Percentiles rank a stretch among this genome's conserved stretches.
These are phyloP conservation scores for Actinomucor elegans DNA, from an alignment of 371 early-diverging fungal genomes.

Conservation along the genomic window DNA sequence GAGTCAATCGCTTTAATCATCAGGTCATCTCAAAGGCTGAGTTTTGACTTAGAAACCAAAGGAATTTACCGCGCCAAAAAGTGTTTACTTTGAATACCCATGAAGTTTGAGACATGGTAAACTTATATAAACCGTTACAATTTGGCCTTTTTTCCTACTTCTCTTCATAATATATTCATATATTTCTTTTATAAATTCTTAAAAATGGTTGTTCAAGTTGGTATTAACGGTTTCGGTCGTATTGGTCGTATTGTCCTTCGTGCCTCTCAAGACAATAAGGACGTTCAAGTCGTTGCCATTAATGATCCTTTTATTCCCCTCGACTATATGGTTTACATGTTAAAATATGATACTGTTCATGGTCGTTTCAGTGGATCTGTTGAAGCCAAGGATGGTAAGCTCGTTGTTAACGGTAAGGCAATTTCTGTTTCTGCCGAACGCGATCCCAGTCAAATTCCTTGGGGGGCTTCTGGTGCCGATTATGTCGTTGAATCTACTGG, in stretches of 20 bases:
- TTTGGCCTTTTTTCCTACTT: too few species aligned
- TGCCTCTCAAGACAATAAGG: conserved; percentile 71
- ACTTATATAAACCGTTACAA: conserved; percentile 1
- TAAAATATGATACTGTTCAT: conserved; percentile 98
- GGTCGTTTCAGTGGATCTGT: conserved; percentile 88
- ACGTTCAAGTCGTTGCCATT: conserved; percentile 91
- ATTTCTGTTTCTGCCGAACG: conserved; percentile 77
- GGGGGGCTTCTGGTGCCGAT: conserved; percentile 88
- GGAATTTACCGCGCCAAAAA: not conserved
- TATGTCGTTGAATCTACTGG: conserved; percentile 60
- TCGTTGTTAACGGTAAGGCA: conserved; percentile 82
- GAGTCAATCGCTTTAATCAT: conserved; percentile 5
- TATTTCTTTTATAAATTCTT: conserved; percentile 2
- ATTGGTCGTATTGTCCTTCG: conserved; percentile 99
- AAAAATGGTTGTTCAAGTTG: conserved; percentile 25
- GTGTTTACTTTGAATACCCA: not conserved
- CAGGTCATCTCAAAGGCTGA: too few species aligned
- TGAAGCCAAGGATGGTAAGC: conserved; percentile 76
- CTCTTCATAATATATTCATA: conserved; percentile 1
- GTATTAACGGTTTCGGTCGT: conserved; percentile 83
- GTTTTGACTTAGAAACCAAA: too few species aligned
- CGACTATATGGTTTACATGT: conserved; percentile 96
- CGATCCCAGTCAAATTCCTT: conserved; percentile 87
- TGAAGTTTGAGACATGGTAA: conserved; percentile 8
- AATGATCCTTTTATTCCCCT: conserved; percentile 99